Percentiles rank a stretch among this genome's conserved stretches.
These are phyloP conservation scores for Casuarina cunninghamiana DNA, from an alignment of 306 rosid species.

Conservation along the genomic window DNA sequence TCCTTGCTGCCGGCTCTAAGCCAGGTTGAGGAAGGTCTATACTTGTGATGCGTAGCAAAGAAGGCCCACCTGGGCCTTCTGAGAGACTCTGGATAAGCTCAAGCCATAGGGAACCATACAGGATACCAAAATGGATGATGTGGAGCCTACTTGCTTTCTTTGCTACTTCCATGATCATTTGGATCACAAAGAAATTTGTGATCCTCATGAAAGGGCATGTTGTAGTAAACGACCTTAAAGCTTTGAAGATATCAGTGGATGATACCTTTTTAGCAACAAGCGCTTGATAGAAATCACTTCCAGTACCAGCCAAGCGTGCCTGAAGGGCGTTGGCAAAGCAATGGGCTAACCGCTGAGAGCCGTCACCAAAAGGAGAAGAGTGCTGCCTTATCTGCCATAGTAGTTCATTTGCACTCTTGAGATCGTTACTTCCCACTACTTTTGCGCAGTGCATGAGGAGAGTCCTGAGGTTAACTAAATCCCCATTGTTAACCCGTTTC, in stretches of 20 bases:
- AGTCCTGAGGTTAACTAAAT: slow-evolving; percentile 55
- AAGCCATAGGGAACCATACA: slow-evolving; percentile 81
- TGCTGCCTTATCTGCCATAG: slow-evolving; percentile 64
- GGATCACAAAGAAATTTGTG: slow-evolving; percentile 39
- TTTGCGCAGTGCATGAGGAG: slow-evolving; percentile 75
- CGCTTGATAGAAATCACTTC: slow-evolving; percentile 14
- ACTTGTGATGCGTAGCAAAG: slow-evolving; percentile 54
- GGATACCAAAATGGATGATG: slow-evolving; percentile 68
- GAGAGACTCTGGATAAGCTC: slow-evolving; percentile 57
- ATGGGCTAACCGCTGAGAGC: slow-evolving; percentile 63
- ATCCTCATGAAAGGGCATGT: slow-evolving; percentile 58
- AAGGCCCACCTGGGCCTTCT: slow-evolving; percentile 46
- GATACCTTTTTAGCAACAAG: slow-evolving; percentile 20
- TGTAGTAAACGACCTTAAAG: slow-evolving; percentile 44
- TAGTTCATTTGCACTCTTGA: slow-evolving; percentile 48
- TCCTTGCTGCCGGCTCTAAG: slow-evolving; percentile 63
- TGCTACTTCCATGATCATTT: slow-evolving; percentile 43
- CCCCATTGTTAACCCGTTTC: slow-evolving; percentile 21
- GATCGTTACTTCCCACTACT: slow-evolving; percentile 60
- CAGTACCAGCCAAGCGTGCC: slow-evolving; percentile 49
- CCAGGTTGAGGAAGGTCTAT: slow-evolving; percentile 78
- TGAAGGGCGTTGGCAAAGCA: slow-evolving; percentile 67
- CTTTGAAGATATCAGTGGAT: slow-evolving; percentile 54
- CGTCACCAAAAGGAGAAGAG: slow-evolving; percentile 64
- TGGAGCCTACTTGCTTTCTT: slow-evolving; percentile 48